Evolutionary conservation across 371 early-diverging fungal genomes (phyloP).

Genomic region (Scutellospora calospora): DNA sequence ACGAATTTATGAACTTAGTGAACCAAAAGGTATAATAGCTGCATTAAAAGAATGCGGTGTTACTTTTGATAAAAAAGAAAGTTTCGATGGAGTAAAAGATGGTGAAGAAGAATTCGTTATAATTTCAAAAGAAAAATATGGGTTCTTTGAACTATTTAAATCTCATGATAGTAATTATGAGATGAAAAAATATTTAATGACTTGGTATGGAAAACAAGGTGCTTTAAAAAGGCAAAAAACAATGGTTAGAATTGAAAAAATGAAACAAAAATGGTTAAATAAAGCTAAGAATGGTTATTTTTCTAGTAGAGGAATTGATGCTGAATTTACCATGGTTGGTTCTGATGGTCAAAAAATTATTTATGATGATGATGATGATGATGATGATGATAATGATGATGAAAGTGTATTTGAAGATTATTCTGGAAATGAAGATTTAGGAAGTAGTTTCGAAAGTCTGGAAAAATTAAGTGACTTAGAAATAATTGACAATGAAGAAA

Average conservation of each 20-base stretch:
- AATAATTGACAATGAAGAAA: too few relatives aligned
- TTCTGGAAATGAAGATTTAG: too few relatives aligned
- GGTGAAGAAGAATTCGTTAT: too few relatives aligned
- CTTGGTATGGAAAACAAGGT: neutral
- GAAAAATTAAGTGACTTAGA: too few relatives aligned
- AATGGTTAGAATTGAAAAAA: neutral
- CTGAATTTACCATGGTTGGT: too few relatives aligned
- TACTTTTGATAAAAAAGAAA: neutral
- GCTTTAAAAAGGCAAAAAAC: neutral
- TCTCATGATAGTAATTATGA: neutral
- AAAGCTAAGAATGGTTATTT: neutral
- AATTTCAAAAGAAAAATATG: neutral
- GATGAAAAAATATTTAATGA: neutral
- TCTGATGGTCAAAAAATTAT: too few relatives aligned
- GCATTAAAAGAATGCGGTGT: constrained; percentile 20
- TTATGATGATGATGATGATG: too few relatives aligned
- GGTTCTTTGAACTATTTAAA: neutral
- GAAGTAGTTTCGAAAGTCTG: too few relatives aligned
- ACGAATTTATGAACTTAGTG: constrained; percentile 17
- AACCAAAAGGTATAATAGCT: neutral
- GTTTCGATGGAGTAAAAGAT: neutral
- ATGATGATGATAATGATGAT: too few relatives aligned
- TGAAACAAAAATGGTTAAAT: neutral
- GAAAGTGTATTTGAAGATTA: too few relatives aligned
- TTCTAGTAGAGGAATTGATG: too few relatives aligned